Conservation (phyloP, 306 rosid species). For the Cicer cuneatum region DNA sequence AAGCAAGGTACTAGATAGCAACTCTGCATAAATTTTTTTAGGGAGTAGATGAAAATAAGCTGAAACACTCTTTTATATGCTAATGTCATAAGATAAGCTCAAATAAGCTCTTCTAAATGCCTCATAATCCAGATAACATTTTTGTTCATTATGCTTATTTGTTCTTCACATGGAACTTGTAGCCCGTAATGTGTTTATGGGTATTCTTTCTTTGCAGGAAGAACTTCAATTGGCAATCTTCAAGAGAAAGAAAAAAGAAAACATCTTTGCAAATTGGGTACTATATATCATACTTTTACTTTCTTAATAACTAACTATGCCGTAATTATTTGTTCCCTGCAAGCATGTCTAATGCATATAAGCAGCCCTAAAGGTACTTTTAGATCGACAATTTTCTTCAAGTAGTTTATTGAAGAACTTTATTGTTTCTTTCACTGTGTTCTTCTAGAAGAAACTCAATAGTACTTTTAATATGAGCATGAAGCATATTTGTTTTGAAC, state of each 20-base stretch:
- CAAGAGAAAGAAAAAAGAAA: slow-evolving; percentile 87
- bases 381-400: slow-evolving; percentile 20
- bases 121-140: neutral
- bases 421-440: neutral
- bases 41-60: neutral
- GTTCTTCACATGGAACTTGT: slow-evolving; percentile 11
- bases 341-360: slow-evolving; percentile 13
- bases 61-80: neutral
- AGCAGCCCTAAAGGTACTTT: slow-evolving; percentile 11
- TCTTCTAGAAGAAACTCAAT: neutral
- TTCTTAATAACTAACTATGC: slow-evolving; percentile 18
- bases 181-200: slow-evolving; percentile 15
- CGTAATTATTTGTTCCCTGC: slow-evolving; percentile 17
- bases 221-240: slow-evolving; percentile 95
- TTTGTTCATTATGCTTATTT: neutral
- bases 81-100: neutral
- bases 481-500: slow-evolving; percentile 5
- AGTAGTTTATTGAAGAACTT: slow-evolving; percentile 35
- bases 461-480: neutral
- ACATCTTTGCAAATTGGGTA: slow-evolving; percentile 96
- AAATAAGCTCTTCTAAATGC: neutral
- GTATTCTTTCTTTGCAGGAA: slow-evolving; percentile 70
- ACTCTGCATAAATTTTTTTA: neutral
- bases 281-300: slow-evolving; percentile 30
- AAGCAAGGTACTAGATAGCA: slow-evolving; percentile 67